Evolutionary conservation across 2,329 filamentous ascomycete species (phyloP).

Genomic region (Taxawa tesnikishii): DNA sequence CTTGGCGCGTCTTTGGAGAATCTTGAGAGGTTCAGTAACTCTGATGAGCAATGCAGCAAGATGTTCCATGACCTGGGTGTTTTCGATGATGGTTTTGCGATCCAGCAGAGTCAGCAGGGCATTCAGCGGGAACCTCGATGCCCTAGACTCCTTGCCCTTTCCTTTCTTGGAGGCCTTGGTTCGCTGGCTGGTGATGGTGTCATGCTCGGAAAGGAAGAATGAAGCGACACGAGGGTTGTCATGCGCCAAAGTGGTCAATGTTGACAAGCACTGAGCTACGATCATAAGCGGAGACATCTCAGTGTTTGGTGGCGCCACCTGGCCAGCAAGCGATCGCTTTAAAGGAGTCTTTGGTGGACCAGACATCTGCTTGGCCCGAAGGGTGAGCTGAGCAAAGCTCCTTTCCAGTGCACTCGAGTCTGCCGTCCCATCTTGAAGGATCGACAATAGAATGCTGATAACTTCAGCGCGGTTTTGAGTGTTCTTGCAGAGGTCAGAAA

Average conservation of each 20-base stretch:
- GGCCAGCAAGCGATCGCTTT: slow-evolving; percentile 61
- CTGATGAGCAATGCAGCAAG: slow-evolving; percentile 77
- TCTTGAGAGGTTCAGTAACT: slow-evolving; percentile 75
- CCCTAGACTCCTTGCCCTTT: slow-evolving; percentile 74
- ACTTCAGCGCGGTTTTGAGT: slow-evolving; percentile 92
- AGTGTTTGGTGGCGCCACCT: slow-evolving; percentile 42
- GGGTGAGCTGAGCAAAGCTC: slow-evolving; percentile 84
- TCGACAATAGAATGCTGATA: slow-evolving; percentile 80
- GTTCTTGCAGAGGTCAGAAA: slow-evolving; percentile 89
- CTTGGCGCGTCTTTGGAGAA: slow-evolving; percentile 71
- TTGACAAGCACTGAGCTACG: slow-evolving; percentile 84
- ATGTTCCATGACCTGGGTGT: slow-evolving; percentile 90
- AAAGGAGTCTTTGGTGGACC: slow-evolving; percentile 61
- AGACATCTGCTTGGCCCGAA: slow-evolving; percentile 64
- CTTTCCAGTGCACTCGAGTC: slow-evolving; percentile 90
- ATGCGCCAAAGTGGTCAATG: slow-evolving; percentile 70
- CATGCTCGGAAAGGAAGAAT: slow-evolving; percentile 91
- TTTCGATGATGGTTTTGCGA: slow-evolving; percentile 92
- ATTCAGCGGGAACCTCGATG: slow-evolving; percentile 83
- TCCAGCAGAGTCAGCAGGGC: slow-evolving; percentile 79
- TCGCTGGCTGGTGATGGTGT: slow-evolving; percentile 48
- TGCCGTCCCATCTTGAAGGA: slow-evolving; percentile 87
- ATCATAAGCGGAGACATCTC: slow-evolving; percentile 91
- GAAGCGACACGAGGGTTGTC: slow-evolving; percentile 79
- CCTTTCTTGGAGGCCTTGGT: slow-evolving; percentile 67